phyloP scores from a whole-genome alignment of 495 filamentous ascomycete species.

The Penicillium lividum region DNA sequence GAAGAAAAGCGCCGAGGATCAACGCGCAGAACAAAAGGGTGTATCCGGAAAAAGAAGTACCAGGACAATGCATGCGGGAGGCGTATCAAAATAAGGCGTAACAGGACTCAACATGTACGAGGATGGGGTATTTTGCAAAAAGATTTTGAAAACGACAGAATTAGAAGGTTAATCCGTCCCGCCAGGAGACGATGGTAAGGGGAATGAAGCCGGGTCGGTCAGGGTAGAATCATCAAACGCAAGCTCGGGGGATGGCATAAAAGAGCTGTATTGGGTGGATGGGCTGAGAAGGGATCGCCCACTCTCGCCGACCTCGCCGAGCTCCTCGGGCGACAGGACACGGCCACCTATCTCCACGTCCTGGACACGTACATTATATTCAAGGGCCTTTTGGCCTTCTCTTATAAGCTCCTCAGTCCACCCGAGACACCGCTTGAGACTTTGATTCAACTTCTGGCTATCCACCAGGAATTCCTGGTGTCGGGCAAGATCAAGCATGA shows the following conservation, averaged over 20 bases:
- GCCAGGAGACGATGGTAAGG: conserved; percentile 29
- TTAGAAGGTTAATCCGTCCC: conserved; percentile 24
- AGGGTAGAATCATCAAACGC: conserved; percentile 10
- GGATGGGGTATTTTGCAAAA: conserved; percentile 29
- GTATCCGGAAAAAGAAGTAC: conserved; percentile 8
- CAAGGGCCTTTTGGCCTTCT: conserved; percentile 83
- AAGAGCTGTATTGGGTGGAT: conserved; percentile 19
- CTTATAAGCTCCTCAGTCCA: conserved; percentile 88
- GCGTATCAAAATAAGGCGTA: conserved; percentile 11
- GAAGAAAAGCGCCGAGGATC: conserved; percentile 8
- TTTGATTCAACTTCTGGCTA: conserved; percentile 91
- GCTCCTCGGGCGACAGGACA: conserved; percentile 68
- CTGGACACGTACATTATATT: conserved; percentile 70
- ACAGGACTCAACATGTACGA: conserved; percentile 10
- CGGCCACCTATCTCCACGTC: conserved; percentile 83
- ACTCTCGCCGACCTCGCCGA: conserved; percentile 53
- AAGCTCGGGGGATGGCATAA: background rate
- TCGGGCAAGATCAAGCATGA: conserved; percentile 80
- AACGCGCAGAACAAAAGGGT: background rate
- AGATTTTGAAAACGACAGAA: conserved; percentile 9
- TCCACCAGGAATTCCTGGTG: conserved; percentile 86
- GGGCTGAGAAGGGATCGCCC: conserved; percentile 40
- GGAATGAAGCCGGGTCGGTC: conserved; percentile 19
- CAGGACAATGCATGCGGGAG: conserved; percentile 3
- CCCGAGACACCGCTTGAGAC: conserved; percentile 79